Base-by-base conservation (phyloP, 2,329 filamentous ascomycete genomes). In the Hypoxylon sp. region DNA sequence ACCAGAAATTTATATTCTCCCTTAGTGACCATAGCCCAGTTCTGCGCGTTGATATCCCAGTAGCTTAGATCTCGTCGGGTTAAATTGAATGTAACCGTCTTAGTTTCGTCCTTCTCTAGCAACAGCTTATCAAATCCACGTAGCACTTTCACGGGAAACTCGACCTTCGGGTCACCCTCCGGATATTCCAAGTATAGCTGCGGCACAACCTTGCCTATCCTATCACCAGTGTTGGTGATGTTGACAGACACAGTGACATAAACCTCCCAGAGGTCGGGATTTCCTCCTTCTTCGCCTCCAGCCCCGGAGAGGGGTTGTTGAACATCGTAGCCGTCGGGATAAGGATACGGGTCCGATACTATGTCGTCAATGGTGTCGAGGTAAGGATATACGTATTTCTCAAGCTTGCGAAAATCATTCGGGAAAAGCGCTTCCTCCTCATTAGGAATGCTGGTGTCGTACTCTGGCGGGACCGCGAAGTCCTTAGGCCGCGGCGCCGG, bases 381-480 rank as follows among this genome's bases (percentile, higher is more conserved):
- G 78, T 92, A 94, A 0, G 92, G 91, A 76, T 94, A 94, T 61
- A 94, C 86, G 78, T 91, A 93, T 74, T 91, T 92, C 60, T 86
- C 82, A 0, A 94, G 80, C 53, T 83, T 85, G n/a, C 85, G 83
- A 76, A 93, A 88, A 4, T 81, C 85, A 0, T 80, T 60, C 0
- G 92, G 92, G 76, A 90, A 91, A 1, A 92, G 78, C 0, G 85
- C 87, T 11, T 86, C 84, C n/a, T 83, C 78, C 2, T 86, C 81
- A 14, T 85, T 80, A 0, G 90, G 90, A 2, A 91, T 81, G 0
- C 76, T 79, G n/a, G 79, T 81, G 70, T 87, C 81, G 74, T 91
- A 91, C 10, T 79, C 74, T 0, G 90, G 90, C 1, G 89, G 85
- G 1, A 79, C 68, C 2, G 76, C 78, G 10, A 83, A 81, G 3